These are phyloP conservation scores for Podospora comata DNA, from an alignment of 495 filamentous ascomycete species.

Conservation along the genomic window DNA sequence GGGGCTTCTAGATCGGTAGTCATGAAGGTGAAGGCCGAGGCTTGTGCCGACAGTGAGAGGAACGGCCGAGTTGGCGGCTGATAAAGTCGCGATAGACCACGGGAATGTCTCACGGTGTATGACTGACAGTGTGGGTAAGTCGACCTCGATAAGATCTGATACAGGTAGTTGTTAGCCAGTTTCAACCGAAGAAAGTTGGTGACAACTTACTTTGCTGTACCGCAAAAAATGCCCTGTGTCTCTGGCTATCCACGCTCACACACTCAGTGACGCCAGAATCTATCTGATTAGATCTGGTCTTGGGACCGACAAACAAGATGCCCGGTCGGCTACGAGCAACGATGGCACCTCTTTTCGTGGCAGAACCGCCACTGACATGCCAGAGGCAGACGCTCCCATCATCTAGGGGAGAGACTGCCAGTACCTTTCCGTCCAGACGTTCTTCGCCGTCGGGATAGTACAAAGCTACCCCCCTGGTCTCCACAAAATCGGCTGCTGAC, in stretches of 20 bases:
- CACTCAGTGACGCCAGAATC: slow-evolving; percentile 76
- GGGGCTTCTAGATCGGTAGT: slow-evolving; percentile 53
- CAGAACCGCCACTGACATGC: slow-evolving; percentile 64
- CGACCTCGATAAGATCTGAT: slow-evolving; percentile 70
- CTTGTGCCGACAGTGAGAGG: slow-evolving; percentile 87
- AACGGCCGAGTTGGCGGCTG: slow-evolving; percentile 65
- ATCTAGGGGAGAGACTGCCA: slow-evolving; percentile 75
- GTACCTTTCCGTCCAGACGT: slow-evolving; percentile 43
- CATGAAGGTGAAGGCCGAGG: slow-evolving; percentile 78
- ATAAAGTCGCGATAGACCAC: slow-evolving; percentile 80
- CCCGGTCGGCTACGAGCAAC: slow-evolving; percentile 62
- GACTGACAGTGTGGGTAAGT: slow-evolving; percentile 72
- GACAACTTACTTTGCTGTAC: slow-evolving; percentile 59
- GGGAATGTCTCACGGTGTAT: slow-evolving; percentile 71
- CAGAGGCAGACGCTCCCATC: slow-evolving; percentile 84
- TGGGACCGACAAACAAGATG: slow-evolving; percentile 53
- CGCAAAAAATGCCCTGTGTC: slow-evolving; percentile 73
- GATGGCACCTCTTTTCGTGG: slow-evolving; percentile 60
- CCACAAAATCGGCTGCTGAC: slow-evolving; percentile 37
- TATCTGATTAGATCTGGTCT: slow-evolving; percentile 46
- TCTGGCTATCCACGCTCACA: slow-evolving; percentile 71
- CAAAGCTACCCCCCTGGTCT: slow-evolving; percentile 65
- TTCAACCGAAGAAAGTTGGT: background rate
- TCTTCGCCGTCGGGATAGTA: slow-evolving; percentile 44
- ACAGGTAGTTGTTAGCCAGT: slow-evolving; percentile 24